Evolutionary conservation across 2,329 filamentous ascomycete genomes (phyloP).

Genomic region (Pyrenophora graminea): DNA sequence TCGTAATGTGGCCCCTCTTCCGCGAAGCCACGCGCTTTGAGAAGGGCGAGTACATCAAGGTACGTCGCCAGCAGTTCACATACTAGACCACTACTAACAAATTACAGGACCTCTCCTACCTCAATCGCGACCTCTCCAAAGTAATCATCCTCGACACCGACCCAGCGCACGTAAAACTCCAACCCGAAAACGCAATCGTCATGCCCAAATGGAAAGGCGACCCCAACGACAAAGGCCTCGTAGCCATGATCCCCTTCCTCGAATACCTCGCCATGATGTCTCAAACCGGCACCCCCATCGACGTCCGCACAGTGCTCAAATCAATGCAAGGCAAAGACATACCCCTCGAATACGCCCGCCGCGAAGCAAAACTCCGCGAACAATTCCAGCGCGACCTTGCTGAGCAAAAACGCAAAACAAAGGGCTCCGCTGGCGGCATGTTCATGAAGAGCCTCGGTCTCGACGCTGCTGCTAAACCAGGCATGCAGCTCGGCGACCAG

Average conservation of each 20-base stretch:
- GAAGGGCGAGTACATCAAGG: constrained; percentile 95
- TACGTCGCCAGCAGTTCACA: constrained; percentile 45
- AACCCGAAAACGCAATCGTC: constrained; percentile 96
- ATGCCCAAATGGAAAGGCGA: constrained; percentile 89
- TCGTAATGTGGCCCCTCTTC: constrained; percentile 94
- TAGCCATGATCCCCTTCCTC: constrained; percentile 90
- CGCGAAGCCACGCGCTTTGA: constrained; percentile 97
- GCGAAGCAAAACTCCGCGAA: constrained; percentile 82
- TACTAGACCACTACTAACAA: constrained; percentile 15
- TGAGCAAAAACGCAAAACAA: constrained; percentile 66
- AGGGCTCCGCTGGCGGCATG: constrained; percentile 67
- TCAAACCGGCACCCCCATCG: constrained; percentile 65
- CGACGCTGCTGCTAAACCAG: constrained; percentile 63
- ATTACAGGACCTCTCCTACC: constrained; percentile 85
- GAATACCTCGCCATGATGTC: constrained; percentile 93
- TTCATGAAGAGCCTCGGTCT: constrained; percentile 76
- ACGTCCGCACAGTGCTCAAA: constrained; percentile 83
- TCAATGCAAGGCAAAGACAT: constrained; percentile 90
- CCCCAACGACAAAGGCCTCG: constrained; percentile 79
- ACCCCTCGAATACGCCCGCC: constrained; percentile 83
- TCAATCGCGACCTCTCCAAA: constrained; percentile 94
- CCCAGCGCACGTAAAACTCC: constrained; percentile 76
- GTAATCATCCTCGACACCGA: constrained; percentile 94
- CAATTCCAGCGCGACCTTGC: constrained; percentile 81
- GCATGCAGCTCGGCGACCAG: constrained; percentile 58